Conservation (phyloP, 2,329 filamentous ascomycete species). For the Nemania sp. region DNA sequence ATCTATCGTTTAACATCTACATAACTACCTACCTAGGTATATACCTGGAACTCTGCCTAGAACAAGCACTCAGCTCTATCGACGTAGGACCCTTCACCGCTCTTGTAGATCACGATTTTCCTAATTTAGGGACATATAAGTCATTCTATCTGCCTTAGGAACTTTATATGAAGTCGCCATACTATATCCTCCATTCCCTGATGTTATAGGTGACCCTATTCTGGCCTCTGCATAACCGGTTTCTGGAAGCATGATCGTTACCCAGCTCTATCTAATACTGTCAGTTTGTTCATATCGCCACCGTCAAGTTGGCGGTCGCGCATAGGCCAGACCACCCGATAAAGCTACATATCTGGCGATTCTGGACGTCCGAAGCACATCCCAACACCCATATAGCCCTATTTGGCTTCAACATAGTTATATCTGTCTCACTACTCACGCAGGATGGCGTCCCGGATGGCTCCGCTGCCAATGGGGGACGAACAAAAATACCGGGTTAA, state of each 20-base stretch:
- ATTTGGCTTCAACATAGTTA: not conserved
- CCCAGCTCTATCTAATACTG: not conserved
- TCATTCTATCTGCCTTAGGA: not conserved
- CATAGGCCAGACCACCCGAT: constrained; percentile 4
- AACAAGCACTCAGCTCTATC: not conserved
- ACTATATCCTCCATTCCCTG: not conserved
- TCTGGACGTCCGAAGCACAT: not conserved
- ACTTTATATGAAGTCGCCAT: not conserved
- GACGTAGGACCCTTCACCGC: not conserved
- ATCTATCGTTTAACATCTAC: too few species aligned
- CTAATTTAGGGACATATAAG: too few species aligned
- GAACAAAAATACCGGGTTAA: not conserved
- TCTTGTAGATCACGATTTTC: not conserved
- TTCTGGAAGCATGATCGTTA: not conserved
- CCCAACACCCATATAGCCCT: constrained; percentile 8
- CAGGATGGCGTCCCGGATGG: not conserved
- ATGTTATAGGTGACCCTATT: not conserved
- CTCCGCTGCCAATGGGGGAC: constrained; percentile 17
- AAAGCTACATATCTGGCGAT: not conserved
- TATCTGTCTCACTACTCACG: not conserved
- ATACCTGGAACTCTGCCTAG: not conserved
- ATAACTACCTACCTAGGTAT: not conserved
- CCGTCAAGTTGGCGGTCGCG: not conserved
- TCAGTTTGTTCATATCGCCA: not conserved
- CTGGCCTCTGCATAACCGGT: not conserved